A percentile compares a stretch with the other conserved stretches of the same genome.
These are phyloP conservation scores for Acanthamoeba castellanii DNA, from an alignment of 208 protist species.

Conservation along the genomic window DNA sequence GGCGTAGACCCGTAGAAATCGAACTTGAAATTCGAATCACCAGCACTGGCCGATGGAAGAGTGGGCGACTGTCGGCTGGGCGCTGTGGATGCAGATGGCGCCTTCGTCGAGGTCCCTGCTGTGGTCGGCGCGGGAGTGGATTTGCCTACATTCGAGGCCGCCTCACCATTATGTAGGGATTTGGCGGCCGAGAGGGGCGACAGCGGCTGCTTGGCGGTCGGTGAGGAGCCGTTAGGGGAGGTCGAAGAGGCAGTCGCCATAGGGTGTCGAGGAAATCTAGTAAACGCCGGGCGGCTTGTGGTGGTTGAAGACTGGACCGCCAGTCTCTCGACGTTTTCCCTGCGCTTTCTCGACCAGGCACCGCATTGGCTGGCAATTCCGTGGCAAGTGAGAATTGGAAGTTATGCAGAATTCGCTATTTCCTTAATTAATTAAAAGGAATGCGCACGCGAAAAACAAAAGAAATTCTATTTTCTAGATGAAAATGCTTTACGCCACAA, in stretches of 20 bases:
- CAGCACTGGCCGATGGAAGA: background rate
- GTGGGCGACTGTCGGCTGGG: background rate
- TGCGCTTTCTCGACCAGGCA: background rate
- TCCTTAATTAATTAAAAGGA: too few species aligned
- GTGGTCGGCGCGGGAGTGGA: background rate
- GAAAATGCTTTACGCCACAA: background rate
- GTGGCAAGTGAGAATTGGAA: background rate
- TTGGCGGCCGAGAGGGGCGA: constrained; percentile 4
- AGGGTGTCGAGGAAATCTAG: constrained; percentile 55
- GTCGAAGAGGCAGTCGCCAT: constrained; percentile 18
- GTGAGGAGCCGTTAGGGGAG: background rate
- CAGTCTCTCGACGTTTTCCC: constrained; percentile 46
- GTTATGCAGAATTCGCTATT: background rate
- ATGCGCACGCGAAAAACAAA: background rate
- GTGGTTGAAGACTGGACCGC: background rate
- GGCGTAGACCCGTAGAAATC: constrained; percentile 59
- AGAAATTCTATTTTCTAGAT: background rate
- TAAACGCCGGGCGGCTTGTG: constrained; percentile 9
- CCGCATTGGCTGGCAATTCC: background rate
- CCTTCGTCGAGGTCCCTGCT: background rate
- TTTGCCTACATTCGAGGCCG: background rate
- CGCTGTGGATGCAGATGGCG: background rate
- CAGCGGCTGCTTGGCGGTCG: background rate
- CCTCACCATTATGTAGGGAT: background rate
- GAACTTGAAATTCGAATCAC: constrained; percentile 43